phyloP scores from a whole-genome alignment of 306 rosid genomes.

The Pterocarpus santalinus region DNA sequence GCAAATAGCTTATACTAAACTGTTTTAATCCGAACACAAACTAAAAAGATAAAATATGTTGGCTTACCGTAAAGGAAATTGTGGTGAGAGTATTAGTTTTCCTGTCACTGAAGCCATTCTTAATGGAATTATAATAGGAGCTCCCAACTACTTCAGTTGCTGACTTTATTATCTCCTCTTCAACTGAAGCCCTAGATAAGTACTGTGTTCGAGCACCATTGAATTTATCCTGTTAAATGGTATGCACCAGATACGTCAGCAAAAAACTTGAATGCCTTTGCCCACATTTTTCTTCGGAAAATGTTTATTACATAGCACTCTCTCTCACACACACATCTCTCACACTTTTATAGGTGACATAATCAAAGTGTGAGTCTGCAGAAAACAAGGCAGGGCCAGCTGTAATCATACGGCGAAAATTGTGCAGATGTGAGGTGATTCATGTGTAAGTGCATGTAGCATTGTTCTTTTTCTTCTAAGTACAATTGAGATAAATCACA shows the following conservation, averaged over 20 bases:
- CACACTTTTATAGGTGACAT: no score
- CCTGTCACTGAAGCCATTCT: slow-evolving; percentile 68
- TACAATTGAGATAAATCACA: no score
- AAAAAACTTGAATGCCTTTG: slow-evolving; percentile 32
- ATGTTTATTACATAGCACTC: no score
- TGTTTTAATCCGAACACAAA: background rate
- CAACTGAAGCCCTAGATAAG: slow-evolving; percentile 63
- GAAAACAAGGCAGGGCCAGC: no score
- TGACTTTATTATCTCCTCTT: slow-evolving; percentile 64
- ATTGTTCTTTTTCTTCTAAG: no score
- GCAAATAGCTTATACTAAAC: background rate
- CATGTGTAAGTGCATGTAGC: no score
- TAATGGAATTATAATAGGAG: slow-evolving; percentile 52
- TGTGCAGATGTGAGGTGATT: no score
- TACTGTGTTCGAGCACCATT: slow-evolving; percentile 65
- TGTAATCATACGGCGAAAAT: no score
- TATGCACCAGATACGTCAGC: slow-evolving; percentile 37
- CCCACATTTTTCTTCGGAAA: background rate
- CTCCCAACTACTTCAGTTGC: slow-evolving; percentile 66
- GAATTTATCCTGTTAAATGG: slow-evolving; percentile 67
- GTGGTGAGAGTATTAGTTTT: slow-evolving; percentile 73
- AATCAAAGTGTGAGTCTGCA: no score
- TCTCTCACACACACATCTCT: no score
- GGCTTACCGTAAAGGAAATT: slow-evolving; percentile 84
- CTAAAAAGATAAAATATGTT: background rate